phyloP scores from a whole-genome alignment of 2,329 filamentous ascomycete genomes.

The Colletotrichum sojae region DNA sequence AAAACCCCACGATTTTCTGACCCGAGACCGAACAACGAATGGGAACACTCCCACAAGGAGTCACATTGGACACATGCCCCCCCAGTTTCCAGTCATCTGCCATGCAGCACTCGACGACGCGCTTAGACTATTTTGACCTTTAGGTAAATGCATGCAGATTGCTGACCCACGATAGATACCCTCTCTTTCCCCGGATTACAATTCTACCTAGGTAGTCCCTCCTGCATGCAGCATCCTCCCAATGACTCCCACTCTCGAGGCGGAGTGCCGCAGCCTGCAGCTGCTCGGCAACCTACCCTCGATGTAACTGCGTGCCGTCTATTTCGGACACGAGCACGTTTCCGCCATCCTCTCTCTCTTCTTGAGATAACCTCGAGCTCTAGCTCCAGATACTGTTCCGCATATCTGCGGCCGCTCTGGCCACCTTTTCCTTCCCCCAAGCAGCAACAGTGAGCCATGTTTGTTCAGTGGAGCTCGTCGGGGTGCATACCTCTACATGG shows the following conservation, averaged over 20 bases:
- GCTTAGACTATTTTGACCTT: neutral
- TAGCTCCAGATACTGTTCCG: slow-evolving; percentile 4
- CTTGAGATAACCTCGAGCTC: slow-evolving; percentile 6
- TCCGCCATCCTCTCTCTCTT: neutral
- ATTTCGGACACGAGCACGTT: neutral
- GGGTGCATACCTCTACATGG: slow-evolving; percentile 2
- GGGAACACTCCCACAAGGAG: neutral
- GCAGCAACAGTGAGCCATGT: neutral
- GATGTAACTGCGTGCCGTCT: neutral
- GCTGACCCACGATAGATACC: neutral
- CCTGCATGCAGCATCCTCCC: neutral
- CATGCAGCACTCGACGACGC: neutral
- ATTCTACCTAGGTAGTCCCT: neutral
- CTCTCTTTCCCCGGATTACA: neutral
- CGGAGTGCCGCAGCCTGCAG: slow-evolving; percentile 1
- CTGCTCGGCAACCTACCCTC: neutral
- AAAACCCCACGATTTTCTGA: slow-evolving; percentile 7
- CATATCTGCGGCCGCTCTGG: neutral
- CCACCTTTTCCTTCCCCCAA: neutral
- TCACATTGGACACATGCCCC: neutral
- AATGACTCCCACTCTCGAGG: neutral
- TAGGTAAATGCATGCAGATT: slow-evolving; percentile 15
- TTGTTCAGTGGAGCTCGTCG: slow-evolving; percentile 22
- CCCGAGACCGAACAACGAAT: slow-evolving; percentile 1
- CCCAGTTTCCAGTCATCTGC: slow-evolving; percentile 1